Percentiles rank a stretch among this genome's conserved stretches.
phyloP scores from a whole-genome alignment of 2,329 filamentous ascomycete genomes.

The Neurospora crassa region DNA sequence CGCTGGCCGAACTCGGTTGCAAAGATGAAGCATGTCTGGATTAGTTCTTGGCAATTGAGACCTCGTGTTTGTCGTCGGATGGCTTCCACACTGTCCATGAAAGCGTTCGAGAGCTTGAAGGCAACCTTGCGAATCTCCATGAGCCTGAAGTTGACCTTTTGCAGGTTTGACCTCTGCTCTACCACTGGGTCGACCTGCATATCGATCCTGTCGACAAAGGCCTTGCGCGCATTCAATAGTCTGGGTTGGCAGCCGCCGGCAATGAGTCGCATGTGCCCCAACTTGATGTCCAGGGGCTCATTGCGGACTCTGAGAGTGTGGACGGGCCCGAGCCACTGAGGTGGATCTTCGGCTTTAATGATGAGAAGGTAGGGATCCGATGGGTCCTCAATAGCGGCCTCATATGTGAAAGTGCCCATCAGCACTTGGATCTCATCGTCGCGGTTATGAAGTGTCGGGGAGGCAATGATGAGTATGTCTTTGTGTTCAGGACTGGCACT shows the following conservation, averaged over 20 bases:
- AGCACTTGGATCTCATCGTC: constrained; percentile 78
- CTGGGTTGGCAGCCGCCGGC: constrained; percentile 77
- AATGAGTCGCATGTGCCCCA: constrained; percentile 77
- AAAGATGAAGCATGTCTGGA: constrained; percentile 96
- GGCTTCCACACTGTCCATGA: constrained; percentile 96
- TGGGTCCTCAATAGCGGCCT: constrained; percentile 56
- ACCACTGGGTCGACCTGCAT: constrained; percentile 82
- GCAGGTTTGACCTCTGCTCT: constrained; percentile 86
- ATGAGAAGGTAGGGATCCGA: constrained; percentile 79
- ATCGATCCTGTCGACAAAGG: constrained; percentile 69
- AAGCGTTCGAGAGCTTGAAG: constrained; percentile 92
- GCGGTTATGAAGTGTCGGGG: constrained; percentile 64
- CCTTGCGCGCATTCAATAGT: constrained; percentile 66
- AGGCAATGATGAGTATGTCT: constrained; percentile 76
- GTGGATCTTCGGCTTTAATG: constrained; percentile 66
- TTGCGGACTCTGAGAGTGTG: constrained; percentile 62
- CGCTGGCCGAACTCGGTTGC: constrained; percentile 98
- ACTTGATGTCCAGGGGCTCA: constrained; percentile 74
- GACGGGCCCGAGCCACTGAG: constrained; percentile 76
- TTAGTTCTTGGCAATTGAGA: constrained; percentile 85
- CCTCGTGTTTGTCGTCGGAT: constrained; percentile 78
- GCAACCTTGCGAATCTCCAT: constrained; percentile 93
- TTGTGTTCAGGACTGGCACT: constrained; percentile 61
- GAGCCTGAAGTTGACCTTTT: constrained; percentile 81
- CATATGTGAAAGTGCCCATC: constrained; percentile 57